phyloP scores from a whole-genome alignment of 2,329 filamentous ascomycete species.

The Ceratocystis diversiconidia region DNA sequence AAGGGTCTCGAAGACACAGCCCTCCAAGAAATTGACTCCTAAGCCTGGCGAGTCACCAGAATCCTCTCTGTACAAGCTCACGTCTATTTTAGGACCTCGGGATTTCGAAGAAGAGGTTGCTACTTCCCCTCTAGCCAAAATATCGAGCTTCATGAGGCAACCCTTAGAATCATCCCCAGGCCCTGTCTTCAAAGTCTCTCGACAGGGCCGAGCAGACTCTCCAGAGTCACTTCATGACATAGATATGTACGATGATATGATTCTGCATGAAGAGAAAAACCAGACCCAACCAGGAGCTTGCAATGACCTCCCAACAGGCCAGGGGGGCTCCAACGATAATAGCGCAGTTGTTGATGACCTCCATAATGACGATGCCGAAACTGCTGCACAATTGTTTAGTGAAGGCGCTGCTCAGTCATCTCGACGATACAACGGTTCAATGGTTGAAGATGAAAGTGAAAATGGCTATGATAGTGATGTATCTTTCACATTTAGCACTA shows the following conservation, averaged over 20 bases:
- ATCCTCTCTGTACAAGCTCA: not conserved
- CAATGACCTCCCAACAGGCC: not conserved
- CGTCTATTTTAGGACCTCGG: not conserved
- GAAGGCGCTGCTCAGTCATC: not conserved
- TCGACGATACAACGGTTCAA: not conserved
- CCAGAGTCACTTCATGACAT: not conserved
- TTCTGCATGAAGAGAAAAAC: not conserved
- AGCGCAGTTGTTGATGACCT: not conserved
- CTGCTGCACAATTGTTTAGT: not conserved
- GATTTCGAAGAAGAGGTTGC: not conserved
- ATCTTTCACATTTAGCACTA: not conserved
- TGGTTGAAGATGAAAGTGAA: not conserved
- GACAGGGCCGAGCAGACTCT: not conserved
- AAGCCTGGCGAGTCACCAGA: not conserved
- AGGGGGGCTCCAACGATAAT: not conserved
- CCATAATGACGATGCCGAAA: not conserved
- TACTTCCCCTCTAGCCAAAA: not conserved
- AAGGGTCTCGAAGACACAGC: not conserved
- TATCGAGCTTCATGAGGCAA: not conserved
- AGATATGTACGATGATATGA: not conserved
- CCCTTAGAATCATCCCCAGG: not conserved
- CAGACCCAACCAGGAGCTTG: not conserved
- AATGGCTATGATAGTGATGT: not conserved
- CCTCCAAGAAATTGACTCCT: not conserved
- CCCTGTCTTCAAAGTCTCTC: not conserved